A percentile compares a stretch with the other conserved stretches of the same genome.
Evolutionary conservation across 805 yeast genomes (phyloP).

Genomic region (Wickerhamiella occidentalis): DNA sequence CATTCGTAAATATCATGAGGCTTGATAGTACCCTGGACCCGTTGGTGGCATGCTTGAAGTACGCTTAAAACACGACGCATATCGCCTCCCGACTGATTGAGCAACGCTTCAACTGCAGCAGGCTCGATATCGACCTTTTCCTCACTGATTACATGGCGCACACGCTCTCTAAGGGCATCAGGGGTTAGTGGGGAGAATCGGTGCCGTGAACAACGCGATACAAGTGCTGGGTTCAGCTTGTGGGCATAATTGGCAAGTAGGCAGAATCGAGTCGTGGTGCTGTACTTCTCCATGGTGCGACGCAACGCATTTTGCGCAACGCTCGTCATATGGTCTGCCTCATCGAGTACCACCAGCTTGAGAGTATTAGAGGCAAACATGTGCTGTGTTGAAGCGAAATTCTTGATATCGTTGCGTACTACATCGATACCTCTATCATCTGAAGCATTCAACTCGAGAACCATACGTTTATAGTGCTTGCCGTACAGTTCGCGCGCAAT

Average conservation of each 20-base stretch:
- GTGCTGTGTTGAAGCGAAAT: slow-evolving; percentile 91
- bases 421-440: slow-evolving; percentile 98
- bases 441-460: slow-evolving; percentile 87
- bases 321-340: slow-evolving; percentile 94
- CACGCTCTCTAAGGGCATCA: slow-evolving; percentile 54
- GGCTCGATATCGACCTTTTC: slow-evolving; percentile 51
- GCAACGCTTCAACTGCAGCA: slow-evolving; percentile 51
- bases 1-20: slow-evolving; percentile 79
- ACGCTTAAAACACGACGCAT: slow-evolving; percentile 94
- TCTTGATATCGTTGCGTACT: slow-evolving; percentile 91
- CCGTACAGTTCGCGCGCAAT: slow-evolving; percentile 84
- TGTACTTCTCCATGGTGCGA: slow-evolving; percentile 86
- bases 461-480: slow-evolving; percentile 70
- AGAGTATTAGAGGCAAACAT: slow-evolving; percentile 68
- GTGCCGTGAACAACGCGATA: slow-evolving; percentile 91
- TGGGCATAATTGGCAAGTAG: slow-evolving; percentile 93
- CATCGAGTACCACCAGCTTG: slow-evolving; percentile 85
- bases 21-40: slow-evolving; percentile 50
- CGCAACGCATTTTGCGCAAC: slow-evolving; percentile 94
- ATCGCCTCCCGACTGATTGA: slow-evolving; percentile 62
- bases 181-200: slow-evolving; percentile 72
- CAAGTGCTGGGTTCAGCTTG: slow-evolving; percentile 85
- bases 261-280: slow-evolving; percentile 90
- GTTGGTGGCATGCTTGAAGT: slow-evolving; percentile 84
- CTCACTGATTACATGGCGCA: slow-evolving; percentile 52